These are phyloP conservation scores for Fraxinus paxiana DNA, from an alignment of 305 asterid genomes.

Conservation along the genomic window DNA sequence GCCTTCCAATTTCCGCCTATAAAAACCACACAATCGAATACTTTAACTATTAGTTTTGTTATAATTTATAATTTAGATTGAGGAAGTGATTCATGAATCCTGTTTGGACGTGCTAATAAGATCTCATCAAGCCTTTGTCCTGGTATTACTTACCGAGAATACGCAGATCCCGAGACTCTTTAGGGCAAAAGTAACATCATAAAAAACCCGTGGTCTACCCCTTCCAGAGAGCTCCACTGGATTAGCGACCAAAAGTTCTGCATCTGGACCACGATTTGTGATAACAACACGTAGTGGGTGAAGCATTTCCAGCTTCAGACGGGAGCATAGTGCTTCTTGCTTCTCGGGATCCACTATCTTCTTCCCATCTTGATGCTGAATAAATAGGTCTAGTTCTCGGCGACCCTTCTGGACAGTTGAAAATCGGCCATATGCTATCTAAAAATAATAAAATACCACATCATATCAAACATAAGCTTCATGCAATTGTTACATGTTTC, in stretches of 20 bases:
- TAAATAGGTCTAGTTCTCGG: constrained; percentile 69
- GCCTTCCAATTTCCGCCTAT: constrained; percentile 82
- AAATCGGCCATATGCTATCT: constrained; percentile 76
- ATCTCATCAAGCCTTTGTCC: neutral
- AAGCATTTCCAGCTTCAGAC: constrained; percentile 70
- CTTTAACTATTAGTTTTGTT: neutral
- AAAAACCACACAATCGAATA: constrained; percentile 5
- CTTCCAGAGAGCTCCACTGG: constrained; percentile 86
- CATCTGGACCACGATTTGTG: constrained; percentile 71
- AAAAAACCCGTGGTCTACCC: constrained; percentile 85
- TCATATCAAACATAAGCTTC: constrained; percentile 2
- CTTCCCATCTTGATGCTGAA: constrained; percentile 61
- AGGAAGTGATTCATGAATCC: neutral
- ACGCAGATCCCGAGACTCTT: constrained; percentile 70
- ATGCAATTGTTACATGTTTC: neutral
- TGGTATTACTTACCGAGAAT: constrained; percentile 54
- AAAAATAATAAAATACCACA: constrained; percentile 15
- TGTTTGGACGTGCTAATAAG: neutral
- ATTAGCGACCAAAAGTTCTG: constrained; percentile 82
- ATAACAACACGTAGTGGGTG: constrained; percentile 76
- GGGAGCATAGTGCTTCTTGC: constrained; percentile 60
- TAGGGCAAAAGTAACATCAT: constrained; percentile 63
- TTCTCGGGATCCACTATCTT: constrained; percentile 77
- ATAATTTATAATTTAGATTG: neutral
- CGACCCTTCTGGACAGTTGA: constrained; percentile 51